phyloP scores from a whole-genome alignment of 305 asterid species.

The Lippia alba region DNA sequence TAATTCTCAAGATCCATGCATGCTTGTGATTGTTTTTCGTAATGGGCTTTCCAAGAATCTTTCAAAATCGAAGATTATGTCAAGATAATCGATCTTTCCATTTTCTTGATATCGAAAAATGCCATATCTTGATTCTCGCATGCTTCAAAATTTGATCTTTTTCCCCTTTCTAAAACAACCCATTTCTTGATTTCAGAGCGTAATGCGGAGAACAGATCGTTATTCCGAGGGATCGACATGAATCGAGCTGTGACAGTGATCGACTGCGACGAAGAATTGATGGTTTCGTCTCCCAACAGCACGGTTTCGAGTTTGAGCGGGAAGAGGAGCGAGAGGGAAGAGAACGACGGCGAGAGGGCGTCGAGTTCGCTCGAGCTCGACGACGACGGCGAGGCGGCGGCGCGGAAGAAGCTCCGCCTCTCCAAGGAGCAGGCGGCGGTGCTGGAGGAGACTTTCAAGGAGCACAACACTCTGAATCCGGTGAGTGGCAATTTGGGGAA shows the following conservation, averaged over 20 bases:
- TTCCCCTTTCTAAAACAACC: background rate
- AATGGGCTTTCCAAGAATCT: background rate
- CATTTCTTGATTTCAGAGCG: slow-evolving; percentile 43
- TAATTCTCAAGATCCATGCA: slow-evolving; percentile 29
- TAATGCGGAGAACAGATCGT: slow-evolving; percentile 48
- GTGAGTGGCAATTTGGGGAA: slow-evolving; percentile 48
- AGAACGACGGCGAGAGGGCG: slow-evolving; percentile 61
- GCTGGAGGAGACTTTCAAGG: slow-evolving; percentile 91
- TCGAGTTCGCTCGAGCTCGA: slow-evolving; percentile 55
- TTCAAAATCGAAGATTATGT: background rate
- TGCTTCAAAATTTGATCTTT: background rate
- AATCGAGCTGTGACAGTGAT: slow-evolving; percentile 51
- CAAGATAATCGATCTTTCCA: too few species aligned
- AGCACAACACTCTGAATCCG: slow-evolving; percentile 85
- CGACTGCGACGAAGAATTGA: slow-evolving; percentile 59
- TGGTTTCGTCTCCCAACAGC: slow-evolving; percentile 82
- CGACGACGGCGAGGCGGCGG: slow-evolving; percentile 74
- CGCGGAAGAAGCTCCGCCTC: slow-evolving; percentile 89
- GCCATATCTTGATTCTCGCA: slow-evolving; percentile 29
- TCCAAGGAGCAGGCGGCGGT: slow-evolving; percentile 95
- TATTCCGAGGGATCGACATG: slow-evolving; percentile 60
- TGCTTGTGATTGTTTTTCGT: background rate
- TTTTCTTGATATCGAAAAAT: background rate
- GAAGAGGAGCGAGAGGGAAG: slow-evolving; percentile 83
- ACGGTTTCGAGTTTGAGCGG: slow-evolving; percentile 76